phyloP scores from a whole-genome alignment of 2,329 filamentous ascomycete species.

The Aspergillus sp. region DNA sequence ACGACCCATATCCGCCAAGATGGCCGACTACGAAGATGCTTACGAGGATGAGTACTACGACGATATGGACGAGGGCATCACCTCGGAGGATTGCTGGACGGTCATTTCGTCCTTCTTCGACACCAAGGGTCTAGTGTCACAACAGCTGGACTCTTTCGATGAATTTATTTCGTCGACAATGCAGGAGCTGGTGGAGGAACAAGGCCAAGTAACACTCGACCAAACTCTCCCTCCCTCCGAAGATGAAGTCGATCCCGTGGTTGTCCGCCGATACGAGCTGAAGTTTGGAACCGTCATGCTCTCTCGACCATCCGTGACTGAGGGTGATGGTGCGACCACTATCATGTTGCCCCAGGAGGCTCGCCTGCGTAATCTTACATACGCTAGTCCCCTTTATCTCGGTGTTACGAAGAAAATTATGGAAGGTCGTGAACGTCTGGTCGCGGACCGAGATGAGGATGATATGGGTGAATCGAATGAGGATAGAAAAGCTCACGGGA shows the following conservation, averaged over 20 bases:
- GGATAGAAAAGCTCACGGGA: conserved; percentile 47
- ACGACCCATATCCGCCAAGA: conserved; percentile 33
- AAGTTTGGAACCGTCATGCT: conserved; percentile 90
- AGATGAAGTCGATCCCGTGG: conserved; percentile 72
- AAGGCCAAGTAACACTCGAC: conserved; percentile 87
- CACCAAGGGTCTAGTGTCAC: conserved; percentile 89
- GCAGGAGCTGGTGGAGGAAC: conserved; percentile 91
- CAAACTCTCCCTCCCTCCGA: conserved; percentile 79
- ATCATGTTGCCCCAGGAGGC: conserved; percentile 92
- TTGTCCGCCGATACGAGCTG: conserved; percentile 90
- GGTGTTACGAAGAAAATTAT: conserved; percentile 83
- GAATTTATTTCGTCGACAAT: conserved; percentile 94
- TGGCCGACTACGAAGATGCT: conserved; percentile 62
- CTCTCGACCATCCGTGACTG: conserved; percentile 85
- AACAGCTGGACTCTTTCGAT: conserved; percentile 98
- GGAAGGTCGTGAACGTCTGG: conserved; percentile 74
- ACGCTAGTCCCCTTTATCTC: conserved; percentile 87
- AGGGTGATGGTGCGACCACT: conserved; percentile 85
- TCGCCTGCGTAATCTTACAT: conserved; percentile 91
- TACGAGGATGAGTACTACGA: conserved; percentile 71
- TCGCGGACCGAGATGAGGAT: conserved; percentile 66
- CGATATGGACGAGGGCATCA: conserved; percentile 73
- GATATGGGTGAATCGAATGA: conserved; percentile 56
- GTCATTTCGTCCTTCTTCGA: conserved; percentile 98
- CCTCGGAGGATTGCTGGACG: conserved; percentile 96